Evolutionary conservation across 345 rosid species (phyloP).

Genomic region (Eucalyptus pumila): DNA sequence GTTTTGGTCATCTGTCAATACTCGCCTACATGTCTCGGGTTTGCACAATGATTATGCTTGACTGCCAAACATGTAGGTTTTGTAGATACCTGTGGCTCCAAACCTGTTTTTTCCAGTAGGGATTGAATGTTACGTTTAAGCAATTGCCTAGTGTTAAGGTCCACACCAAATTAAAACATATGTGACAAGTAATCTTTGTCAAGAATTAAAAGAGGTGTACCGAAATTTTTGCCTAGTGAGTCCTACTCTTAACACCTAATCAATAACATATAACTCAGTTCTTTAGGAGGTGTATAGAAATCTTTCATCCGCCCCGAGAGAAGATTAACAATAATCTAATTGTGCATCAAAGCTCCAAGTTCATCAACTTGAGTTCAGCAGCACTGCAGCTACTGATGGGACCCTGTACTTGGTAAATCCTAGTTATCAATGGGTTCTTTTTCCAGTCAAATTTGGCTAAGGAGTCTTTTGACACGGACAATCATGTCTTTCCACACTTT

Average conservation of each 20-base stretch:
- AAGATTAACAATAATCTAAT: background rate
- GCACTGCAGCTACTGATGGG: background rate
- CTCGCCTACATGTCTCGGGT: constrained; percentile 11
- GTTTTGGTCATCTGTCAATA: constrained; percentile 3
- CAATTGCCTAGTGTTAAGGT: background rate
- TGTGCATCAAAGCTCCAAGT: background rate
- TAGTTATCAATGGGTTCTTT: background rate
- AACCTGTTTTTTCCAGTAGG: background rate
- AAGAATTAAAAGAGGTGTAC: background rate
- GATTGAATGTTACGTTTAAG: background rate
- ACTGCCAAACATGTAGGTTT: constrained; percentile 7
- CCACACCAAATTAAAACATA: background rate
- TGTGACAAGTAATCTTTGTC: background rate
- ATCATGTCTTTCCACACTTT: background rate
- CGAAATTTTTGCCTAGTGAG: background rate
- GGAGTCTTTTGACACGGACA: background rate
- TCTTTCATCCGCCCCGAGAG: background rate
- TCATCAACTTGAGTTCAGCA: background rate
- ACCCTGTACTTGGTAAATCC: background rate
- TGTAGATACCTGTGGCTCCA: constrained; percentile 16
- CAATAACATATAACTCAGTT: background rate
- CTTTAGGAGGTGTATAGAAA: background rate
- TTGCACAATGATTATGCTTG: constrained; percentile 2
- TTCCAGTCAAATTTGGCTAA: background rate
- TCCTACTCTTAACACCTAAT: background rate